These are phyloP conservation scores for Pouteria glomerata DNA, from an alignment of 148 eudicot species.

Conservation along the genomic window DNA sequence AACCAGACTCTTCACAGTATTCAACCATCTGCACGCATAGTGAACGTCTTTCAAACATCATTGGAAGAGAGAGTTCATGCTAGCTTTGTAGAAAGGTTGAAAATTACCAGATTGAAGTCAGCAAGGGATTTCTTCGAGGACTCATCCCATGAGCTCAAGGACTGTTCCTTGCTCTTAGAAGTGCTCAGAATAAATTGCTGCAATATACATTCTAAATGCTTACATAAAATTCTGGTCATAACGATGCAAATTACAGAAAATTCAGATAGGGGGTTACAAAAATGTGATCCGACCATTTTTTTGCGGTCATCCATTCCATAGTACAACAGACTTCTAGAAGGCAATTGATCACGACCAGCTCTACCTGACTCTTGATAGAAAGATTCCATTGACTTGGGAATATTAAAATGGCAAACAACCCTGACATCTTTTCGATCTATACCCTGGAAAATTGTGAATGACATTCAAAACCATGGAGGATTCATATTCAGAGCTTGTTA, in stretches of 20 bases:
- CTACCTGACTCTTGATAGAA: conserved; percentile 98
- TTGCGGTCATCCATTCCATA: conserved; percentile 84
- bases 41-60: not conserved
- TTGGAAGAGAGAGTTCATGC: not conserved
- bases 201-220: not conserved
- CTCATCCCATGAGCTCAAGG: conserved; percentile 40
- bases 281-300: conserved; percentile 59
- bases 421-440: conserved; percentile 93
- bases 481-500: not conserved
- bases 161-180: conserved; percentile 55
- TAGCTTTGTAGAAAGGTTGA: not conserved
- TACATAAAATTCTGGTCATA: not conserved
- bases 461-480: not conserved
- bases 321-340: conserved; percentile 76
- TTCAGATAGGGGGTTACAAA: not conserved
- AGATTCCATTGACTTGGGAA: conserved; percentile 92
- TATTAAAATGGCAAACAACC: conserved; percentile 83
- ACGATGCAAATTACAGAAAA: conserved; percentile 1
- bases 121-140: conserved; percentile 63
- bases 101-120: conserved; percentile 62
- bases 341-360: conserved; percentile 94
- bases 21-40: conserved; percentile 59
- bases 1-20: conserved; percentile 72
- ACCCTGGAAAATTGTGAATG: conserved; percentile 44
- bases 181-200: conserved; percentile 75